Percentiles rank a stretch among this genome's conserved stretches.
Conservation (phyloP, 2,329 filamentous ascomycete species). For the Xylaria sp. region DNA sequence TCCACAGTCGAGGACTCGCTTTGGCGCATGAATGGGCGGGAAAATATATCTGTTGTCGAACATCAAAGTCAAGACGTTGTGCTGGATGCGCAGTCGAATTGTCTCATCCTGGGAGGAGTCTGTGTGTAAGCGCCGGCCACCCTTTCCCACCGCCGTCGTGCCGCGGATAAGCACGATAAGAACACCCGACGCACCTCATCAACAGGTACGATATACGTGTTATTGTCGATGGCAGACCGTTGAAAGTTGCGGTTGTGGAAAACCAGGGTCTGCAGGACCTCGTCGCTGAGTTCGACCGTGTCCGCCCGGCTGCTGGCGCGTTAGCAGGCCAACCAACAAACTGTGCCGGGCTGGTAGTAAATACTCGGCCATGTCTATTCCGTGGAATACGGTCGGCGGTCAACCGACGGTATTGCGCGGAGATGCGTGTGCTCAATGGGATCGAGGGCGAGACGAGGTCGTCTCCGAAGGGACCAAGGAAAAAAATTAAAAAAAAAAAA, state of each 20-base stretch:
- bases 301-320: constrained; percentile 36
- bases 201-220: constrained; percentile 61
- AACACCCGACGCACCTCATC: constrained; percentile 54
- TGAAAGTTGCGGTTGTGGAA: constrained; percentile 63
- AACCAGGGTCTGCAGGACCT: constrained; percentile 53
- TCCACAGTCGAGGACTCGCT: constrained; percentile 65
- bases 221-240: constrained; percentile 58
- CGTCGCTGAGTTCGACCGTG: constrained; percentile 45
- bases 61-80: constrained; percentile 55
- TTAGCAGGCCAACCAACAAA: constrained; percentile 21
- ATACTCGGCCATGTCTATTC: constrained; percentile 28
- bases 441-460: not conserved
- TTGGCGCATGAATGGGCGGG: constrained; percentile 54
- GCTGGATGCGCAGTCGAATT: constrained; percentile 58
- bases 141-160: not conserved
- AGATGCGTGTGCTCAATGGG: not conserved
- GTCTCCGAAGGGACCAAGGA: not conserved
- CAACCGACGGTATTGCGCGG: constrained; percentile 1
- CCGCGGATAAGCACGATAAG: constrained; percentile 1
- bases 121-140: constrained; percentile 8
- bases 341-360: constrained; percentile 13
- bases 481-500: not conserved
- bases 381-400: too few species aligned
- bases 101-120: constrained; percentile 54
- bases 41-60: constrained; percentile 67